These are phyloP conservation scores for Epicoccum nigrum DNA, from an alignment of 2,329 filamentous ascomycete genomes.

Conservation along the genomic window DNA sequence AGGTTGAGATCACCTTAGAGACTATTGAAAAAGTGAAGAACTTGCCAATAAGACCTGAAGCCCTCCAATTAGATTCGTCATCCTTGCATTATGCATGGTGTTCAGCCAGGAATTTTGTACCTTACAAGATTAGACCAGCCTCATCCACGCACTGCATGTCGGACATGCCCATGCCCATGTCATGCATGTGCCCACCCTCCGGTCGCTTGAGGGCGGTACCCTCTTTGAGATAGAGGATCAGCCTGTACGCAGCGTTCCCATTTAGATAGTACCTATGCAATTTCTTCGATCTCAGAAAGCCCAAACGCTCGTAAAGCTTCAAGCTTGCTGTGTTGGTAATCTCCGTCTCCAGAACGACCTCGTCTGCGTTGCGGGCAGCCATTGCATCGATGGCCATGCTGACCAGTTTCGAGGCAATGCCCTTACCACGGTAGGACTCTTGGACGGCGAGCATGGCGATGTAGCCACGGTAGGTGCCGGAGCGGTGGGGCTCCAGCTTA, in stretches of 20 bases:
- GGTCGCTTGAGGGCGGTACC: slow-evolving; percentile 44
- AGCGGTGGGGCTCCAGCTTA: slow-evolving; percentile 89
- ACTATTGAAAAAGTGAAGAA: too few species aligned
- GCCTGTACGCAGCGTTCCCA: slow-evolving; percentile 89
- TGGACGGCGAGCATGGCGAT: slow-evolving; percentile 98
- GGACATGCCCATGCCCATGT: slow-evolving; percentile 6
- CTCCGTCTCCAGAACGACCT: slow-evolving; percentile 95
- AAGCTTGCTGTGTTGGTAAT: slow-evolving; percentile 89
- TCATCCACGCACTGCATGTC: slow-evolving; percentile 11
- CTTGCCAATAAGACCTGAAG: too few species aligned
- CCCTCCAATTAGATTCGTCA: too few species aligned
- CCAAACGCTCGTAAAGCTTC: slow-evolving; percentile 88
- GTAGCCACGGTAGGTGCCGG: slow-evolving; percentile 87
- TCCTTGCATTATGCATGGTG: too few species aligned
- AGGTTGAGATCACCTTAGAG: too few species aligned
- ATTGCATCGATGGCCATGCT: slow-evolving; percentile 89
- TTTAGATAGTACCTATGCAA: slow-evolving; percentile 96
- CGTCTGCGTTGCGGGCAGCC: slow-evolving; percentile 81
- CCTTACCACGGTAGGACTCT: slow-evolving; percentile 77
- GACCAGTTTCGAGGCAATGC: slow-evolving; percentile 87
- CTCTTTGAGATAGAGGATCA: slow-evolving; percentile 78
- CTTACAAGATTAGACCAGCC: slow-evolving; percentile 6
- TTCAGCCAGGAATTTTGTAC: too few species aligned
- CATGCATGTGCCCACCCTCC: slow-evolving; percentile 1
- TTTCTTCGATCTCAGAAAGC: slow-evolving; percentile 90